These are phyloP conservation scores for Dactylellina drechsleri DNA, from an alignment of 2,329 filamentous ascomycete genomes.

Conservation along the genomic window DNA sequence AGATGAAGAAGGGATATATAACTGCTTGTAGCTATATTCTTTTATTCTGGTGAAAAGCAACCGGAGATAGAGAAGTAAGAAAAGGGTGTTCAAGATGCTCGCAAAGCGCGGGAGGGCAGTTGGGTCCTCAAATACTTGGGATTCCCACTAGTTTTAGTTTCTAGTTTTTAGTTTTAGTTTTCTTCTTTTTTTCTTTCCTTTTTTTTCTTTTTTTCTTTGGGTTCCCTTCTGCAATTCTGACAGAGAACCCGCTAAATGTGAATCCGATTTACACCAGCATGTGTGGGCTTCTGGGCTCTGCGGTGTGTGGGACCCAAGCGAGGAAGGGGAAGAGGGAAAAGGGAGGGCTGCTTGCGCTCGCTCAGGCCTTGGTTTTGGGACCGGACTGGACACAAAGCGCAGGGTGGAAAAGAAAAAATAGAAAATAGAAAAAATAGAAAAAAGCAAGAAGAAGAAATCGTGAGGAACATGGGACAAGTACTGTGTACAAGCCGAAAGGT, in stretches of 20 bases:
- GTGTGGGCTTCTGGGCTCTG: slow-evolving; percentile 46
- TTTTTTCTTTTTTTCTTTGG: slow-evolving; percentile 8
- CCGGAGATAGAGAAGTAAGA: slow-evolving; percentile 33
- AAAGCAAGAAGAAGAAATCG: too few species aligned
- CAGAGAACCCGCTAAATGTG: slow-evolving; percentile 47
- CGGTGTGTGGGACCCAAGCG: slow-evolving; percentile 53
- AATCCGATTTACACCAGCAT: slow-evolving; percentile 41
- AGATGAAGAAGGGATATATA: slow-evolving; percentile 33
- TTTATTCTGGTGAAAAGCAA: slow-evolving; percentile 38
- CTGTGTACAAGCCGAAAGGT: slow-evolving; percentile 42
- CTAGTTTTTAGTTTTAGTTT: too few species aligned
- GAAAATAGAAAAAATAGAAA: too few species aligned
- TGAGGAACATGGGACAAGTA: slow-evolving; percentile 19
- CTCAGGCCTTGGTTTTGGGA: slow-evolving; percentile 54
- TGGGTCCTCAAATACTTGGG: slow-evolving; percentile 51
- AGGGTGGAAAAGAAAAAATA: slow-evolving; percentile 32
- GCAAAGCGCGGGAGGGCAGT: slow-evolving; percentile 52
- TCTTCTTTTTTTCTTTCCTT: neutral
- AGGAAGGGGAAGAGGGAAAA: slow-evolving; percentile 39
- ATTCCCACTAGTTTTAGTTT: slow-evolving; percentile 35
- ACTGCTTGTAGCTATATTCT: slow-evolving; percentile 12
- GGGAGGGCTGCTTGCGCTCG: slow-evolving; percentile 46
- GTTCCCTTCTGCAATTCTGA: slow-evolving; percentile 27
- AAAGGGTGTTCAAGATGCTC: slow-evolving; percentile 50
- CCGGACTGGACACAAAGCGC: slow-evolving; percentile 47